A percentile compares a stretch with the other conserved stretches of the same genome.
Evolutionary conservation across 352 stramenopile genomes (phyloP).

Genomic region (Phytopythium litorale): DNA sequence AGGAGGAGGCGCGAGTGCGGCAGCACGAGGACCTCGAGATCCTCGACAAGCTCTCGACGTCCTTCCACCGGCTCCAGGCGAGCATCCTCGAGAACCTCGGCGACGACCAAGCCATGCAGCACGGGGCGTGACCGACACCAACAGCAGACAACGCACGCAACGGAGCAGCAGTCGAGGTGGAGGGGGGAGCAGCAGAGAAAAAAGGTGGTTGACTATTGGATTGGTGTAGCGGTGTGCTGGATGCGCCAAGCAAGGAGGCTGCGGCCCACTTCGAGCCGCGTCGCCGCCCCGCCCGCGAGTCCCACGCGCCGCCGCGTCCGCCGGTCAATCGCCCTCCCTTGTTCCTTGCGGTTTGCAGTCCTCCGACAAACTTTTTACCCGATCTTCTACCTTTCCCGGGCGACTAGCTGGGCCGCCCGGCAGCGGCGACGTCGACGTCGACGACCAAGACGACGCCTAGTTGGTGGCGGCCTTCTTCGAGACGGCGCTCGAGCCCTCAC

Average conservation of each 20-base stretch:
- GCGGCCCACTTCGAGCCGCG: not conserved
- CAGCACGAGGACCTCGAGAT: slow-evolving; percentile 71
- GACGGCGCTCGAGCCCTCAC: slow-evolving; percentile 88
- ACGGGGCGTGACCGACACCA: slow-evolving; percentile 5
- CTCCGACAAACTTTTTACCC: slow-evolving; percentile 11
- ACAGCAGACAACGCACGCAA: slow-evolving; percentile 12
- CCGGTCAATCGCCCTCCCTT: not conserved
- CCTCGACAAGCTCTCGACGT: slow-evolving; percentile 74
- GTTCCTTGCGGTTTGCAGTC: slow-evolving; percentile 3
- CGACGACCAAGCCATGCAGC: slow-evolving; percentile 22
- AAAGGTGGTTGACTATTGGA: slow-evolving; percentile 30
- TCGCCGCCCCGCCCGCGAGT: not conserved
- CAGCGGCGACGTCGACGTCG: not conserved
- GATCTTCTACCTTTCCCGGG: slow-evolving; percentile 9
- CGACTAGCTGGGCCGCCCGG: not conserved
- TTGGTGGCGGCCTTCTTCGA: slow-evolving; percentile 90
- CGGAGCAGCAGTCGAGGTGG: slow-evolving; percentile 17
- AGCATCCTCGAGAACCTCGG: slow-evolving; percentile 83
- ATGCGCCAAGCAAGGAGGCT: not conserved
- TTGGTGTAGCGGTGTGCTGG: slow-evolving; percentile 9
- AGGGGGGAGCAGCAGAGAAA: slow-evolving; percentile 17
- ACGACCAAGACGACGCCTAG: slow-evolving; percentile 40
- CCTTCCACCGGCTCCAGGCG: slow-evolving; percentile 73
- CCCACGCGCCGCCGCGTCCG: not conserved
- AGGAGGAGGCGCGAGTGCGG: slow-evolving; percentile 42